Evolutionary conservation across 2,329 filamentous ascomycete genomes (phyloP).

Genomic region (Xylaria digitata): DNA sequence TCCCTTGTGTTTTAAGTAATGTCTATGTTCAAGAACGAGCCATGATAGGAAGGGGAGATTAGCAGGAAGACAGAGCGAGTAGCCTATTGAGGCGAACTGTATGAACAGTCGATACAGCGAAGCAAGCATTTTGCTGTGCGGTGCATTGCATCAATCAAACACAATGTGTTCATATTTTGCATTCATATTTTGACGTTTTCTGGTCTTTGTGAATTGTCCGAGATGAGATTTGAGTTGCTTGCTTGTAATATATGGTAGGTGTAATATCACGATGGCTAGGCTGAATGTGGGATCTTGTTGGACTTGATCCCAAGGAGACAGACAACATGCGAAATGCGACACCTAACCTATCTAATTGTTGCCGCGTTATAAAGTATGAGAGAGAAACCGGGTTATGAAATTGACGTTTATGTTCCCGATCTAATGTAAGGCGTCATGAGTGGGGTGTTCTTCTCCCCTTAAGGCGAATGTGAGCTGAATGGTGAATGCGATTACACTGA

Average conservation of each 20-base stretch:
- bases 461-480: too few species aligned
- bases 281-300: neutral
- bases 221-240: neutral
- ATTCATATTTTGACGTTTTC: neutral
- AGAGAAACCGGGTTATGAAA: too few species aligned
- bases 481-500: too few species aligned
- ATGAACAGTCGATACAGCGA: conserved; percentile 23
- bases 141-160: conserved; percentile 16
- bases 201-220: conserved; percentile 1
- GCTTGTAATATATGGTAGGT: conserved; percentile 4
- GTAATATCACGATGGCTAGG: neutral
- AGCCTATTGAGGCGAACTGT: conserved; percentile 11
- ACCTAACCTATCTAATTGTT: neutral
- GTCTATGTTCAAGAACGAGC: conserved; percentile 14
- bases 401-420: too few species aligned
- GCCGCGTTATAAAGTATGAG: too few species aligned
- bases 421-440: too few species aligned
- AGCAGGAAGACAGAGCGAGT: conserved; percentile 18
- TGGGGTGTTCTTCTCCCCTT: too few species aligned
- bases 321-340: neutral
- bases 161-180: conserved; percentile 3
- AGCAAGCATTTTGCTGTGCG: neutral
- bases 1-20: conserved; percentile 25
- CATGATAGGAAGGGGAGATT: conserved; percentile 20
- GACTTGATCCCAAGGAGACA: too few species aligned